Evolutionary conservation across 2,329 filamentous ascomycete genomes (phyloP).

Genomic region (Fusarium sarcochroum): DNA sequence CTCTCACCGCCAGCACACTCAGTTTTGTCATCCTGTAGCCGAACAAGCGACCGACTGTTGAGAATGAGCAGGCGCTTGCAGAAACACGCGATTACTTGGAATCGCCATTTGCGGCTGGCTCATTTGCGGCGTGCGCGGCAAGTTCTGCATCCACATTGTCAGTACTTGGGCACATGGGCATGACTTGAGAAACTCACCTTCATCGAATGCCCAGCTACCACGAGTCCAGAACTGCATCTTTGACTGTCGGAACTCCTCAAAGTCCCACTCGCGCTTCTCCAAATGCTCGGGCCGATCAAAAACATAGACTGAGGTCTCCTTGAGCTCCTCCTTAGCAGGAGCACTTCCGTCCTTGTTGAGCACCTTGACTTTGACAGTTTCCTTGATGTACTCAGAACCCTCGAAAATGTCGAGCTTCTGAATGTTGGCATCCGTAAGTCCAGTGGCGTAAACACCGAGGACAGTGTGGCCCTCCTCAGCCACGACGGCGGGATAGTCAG

Average conservation of each 20-base stretch:
- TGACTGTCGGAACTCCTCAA: conserved; percentile 82
- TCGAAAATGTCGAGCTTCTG: conserved; percentile 85
- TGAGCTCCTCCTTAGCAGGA: conserved; percentile 60
- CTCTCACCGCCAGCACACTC: conserved; percentile 37
- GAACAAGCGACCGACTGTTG: conserved; percentile 22
- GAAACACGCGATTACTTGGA: conserved; percentile 24
- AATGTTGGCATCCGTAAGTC: conserved; percentile 83
- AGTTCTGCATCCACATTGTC: conserved; percentile 37
- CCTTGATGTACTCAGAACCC: conserved; percentile 78
- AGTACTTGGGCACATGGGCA: conserved; percentile 12
- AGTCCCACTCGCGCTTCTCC: conserved; percentile 88
- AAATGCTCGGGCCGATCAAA: conserved; percentile 67
- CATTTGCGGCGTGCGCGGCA: conserved; percentile 38
- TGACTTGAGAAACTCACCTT: conserved; percentile 50
- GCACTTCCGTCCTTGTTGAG: conserved; percentile 58
- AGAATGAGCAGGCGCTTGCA: conserved; percentile 36
- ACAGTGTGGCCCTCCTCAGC: conserved; percentile 70
- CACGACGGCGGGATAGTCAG: conserved; percentile 87
- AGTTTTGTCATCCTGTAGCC: conserved; percentile 21
- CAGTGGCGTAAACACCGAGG: conserved; percentile 81
- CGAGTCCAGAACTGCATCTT: conserved; percentile 73
- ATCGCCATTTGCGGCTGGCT: conserved; percentile 28
- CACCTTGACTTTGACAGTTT: conserved; percentile 68
- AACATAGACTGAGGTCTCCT: conserved; percentile 75
- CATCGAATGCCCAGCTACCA: conserved; percentile 61